phyloP scores from a whole-genome alignment of 148 eudicot genomes.

The Nepenthes mirabilis region DNA sequence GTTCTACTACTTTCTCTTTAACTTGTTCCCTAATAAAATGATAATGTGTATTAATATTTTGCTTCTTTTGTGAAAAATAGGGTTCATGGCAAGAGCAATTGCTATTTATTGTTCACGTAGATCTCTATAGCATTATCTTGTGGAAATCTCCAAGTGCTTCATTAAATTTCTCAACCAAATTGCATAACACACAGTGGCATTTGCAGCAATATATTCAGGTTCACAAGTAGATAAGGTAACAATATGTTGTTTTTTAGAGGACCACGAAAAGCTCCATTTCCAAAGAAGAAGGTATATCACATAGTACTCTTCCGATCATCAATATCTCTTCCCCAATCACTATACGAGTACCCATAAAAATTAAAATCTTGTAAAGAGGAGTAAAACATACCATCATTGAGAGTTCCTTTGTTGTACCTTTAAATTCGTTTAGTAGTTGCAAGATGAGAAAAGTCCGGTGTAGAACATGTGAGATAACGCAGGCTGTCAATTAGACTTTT shows the following conservation, averaged over 20 bases:
- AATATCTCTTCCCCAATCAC: conserved; percentile 8
- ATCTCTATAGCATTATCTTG: background rate
- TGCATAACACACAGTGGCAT: background rate
- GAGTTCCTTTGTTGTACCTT: background rate
- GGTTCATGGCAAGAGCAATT: conserved; percentile 1
- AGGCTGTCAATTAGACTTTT: conserved; percentile 3
- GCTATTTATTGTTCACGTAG: background rate
- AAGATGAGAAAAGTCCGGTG: conserved; percentile 1
- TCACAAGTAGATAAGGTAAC: conserved; percentile 2
- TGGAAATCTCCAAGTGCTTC: background rate
- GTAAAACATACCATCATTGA: background rate
- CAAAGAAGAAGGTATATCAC: background rate
- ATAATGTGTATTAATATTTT: conserved; percentile 3
- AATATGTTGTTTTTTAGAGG: conserved; percentile 8
- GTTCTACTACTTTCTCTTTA: background rate
- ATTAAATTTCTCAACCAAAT: conserved; percentile 5
- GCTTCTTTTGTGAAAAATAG: conserved; percentile 1
- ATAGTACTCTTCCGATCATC: conserved; percentile 1
- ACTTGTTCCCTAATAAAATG: conserved; percentile 1
- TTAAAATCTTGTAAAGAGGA: background rate
- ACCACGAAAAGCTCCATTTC: background rate
- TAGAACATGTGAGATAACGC: conserved; percentile 3
- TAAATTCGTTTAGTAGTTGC: background rate
- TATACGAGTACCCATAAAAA: background rate
- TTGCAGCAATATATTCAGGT: conserved; percentile 4